Evolutionary conservation across 2,329 filamentous ascomycete genomes (phyloP).

Genomic region (Pseudocercospora fijiensis): DNA sequence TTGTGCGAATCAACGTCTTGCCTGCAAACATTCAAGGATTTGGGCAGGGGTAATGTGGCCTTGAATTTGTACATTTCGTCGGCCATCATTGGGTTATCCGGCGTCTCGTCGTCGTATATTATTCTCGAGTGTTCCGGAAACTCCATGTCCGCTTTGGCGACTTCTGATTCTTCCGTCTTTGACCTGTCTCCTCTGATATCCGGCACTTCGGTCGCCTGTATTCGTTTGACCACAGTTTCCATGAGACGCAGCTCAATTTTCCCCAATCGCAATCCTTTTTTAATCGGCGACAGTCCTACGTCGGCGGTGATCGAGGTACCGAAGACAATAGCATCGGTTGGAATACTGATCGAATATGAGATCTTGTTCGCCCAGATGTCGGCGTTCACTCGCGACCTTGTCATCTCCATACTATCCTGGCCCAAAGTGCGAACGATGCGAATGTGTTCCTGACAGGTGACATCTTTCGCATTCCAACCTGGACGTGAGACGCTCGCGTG

Average conservation of each 20-base stretch:
- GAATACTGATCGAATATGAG: constrained; percentile 89
- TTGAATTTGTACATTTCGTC: constrained; percentile 62
- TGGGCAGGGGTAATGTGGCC: constrained; percentile 68
- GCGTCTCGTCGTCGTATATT: constrained; percentile 41
- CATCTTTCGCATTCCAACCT: constrained; percentile 84
- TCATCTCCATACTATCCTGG: constrained; percentile 68
- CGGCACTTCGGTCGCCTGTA: constrained; percentile 37
- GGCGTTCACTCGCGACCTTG: constrained; percentile 62
- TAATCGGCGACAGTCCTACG: constrained; percentile 80
- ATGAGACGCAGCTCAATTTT: constrained; percentile 76
- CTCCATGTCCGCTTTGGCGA: constrained; percentile 41
- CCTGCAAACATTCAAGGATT: constrained; percentile 75
- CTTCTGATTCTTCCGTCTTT: constrained; percentile 42
- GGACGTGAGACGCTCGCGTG: constrained; percentile 80
- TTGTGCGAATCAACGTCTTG: constrained; percentile 87
- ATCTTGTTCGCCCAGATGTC: constrained; percentile 98
- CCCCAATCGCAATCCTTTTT: constrained; percentile 86
- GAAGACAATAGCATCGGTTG: constrained; percentile 91
- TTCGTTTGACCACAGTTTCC: constrained; percentile 63
- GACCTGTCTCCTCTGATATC: constrained; percentile 36
- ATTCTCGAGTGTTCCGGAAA: constrained; percentile 40
- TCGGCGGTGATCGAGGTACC: constrained; percentile 82
- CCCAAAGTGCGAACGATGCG: constrained; percentile 51
- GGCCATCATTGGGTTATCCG: constrained; percentile 41
- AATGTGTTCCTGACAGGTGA: constrained; percentile 70